Evolutionary conservation across 1,284 basidiomycete species (phyloP), one percentile per base, ranked within the genome.

Genomic region (Trichosporon faecale): DNA sequence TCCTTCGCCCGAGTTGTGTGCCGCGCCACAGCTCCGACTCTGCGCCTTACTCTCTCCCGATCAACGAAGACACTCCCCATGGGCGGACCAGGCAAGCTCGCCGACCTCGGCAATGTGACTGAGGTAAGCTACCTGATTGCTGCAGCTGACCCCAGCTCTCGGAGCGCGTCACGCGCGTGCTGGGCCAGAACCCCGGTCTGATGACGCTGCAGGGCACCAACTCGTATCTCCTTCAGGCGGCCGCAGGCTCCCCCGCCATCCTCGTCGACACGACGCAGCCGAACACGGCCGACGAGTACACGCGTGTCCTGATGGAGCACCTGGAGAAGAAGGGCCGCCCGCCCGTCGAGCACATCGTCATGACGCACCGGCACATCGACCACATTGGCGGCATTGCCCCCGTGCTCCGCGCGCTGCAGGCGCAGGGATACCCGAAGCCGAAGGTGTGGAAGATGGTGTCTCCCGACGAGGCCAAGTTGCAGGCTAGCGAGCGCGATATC

Each of bases 121-220:
- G 76, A 78, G 75, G 79, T 78, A 70, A 74, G 75, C n/a, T 29
- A 7, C 18, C 27, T 31, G 60, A 5, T 2, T n/a, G 25, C 2
- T 37, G 6, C 21, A 11, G 63, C 27, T 60, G 46, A 69, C 64
- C 16, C 0, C 73, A 84, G 83, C 78, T 84, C 67, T 78, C 80
- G 0, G 74, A 79, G 11, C 76, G 77, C 66, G 80, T 85, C 57
- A 83, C 84, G 11, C 83, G 86, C 27, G 79, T 87, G 64, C 80
- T 87, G 1, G 86, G 85, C 0, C 85, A 95, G 89, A 97, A 97
- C 78, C 94, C 94, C 6, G 92, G 94, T 3, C 90, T 91, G 73
- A 95, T 93, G 82, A 96, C 95, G 0, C 86, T 98, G 0, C 93
- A 96, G 86, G 94, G 93, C 88, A 98, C 95, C 1, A 98, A 98